These are phyloP conservation scores for Parasitella parasitica DNA, from an alignment of 371 early-diverging fungal genomes.

Conservation along the genomic window DNA sequence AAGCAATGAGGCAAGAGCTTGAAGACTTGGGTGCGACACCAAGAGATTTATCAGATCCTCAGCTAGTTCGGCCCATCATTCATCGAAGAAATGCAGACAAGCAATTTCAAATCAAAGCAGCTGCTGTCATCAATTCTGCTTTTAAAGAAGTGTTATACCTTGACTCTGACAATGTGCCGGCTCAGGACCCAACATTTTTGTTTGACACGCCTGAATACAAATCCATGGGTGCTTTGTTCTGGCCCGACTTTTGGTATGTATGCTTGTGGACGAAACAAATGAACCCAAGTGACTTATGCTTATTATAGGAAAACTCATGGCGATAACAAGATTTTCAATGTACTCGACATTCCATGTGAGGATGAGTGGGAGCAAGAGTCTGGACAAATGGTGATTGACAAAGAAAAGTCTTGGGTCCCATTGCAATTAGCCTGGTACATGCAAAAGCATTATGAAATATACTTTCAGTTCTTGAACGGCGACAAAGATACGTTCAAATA, in stretches of 20 bases:
- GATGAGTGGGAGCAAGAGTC: slow-evolving; percentile 56
- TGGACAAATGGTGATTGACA: slow-evolving; percentile 49
- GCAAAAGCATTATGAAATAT: slow-evolving; percentile 40
- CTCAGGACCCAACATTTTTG: slow-evolving; percentile 45
- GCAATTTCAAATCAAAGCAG: slow-evolving; percentile 55
- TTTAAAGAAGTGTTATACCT: slow-evolving; percentile 53
- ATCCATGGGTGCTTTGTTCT: slow-evolving; percentile 52
- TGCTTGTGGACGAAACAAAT: neutral
- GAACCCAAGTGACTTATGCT: neutral
- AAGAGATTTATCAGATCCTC: slow-evolving; percentile 29
- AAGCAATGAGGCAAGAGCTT: slow-evolving; percentile 8
- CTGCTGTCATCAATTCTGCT: slow-evolving; percentile 47
- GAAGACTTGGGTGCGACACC: slow-evolving; percentile 16
- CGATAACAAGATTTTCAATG: slow-evolving; percentile 43
- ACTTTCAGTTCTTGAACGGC: slow-evolving; percentile 48
- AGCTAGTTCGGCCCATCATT: slow-evolving; percentile 29
- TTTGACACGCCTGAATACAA: slow-evolving; percentile 46
- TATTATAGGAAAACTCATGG: slow-evolving; percentile 47
- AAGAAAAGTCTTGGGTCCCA: slow-evolving; percentile 36
- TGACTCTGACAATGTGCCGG: slow-evolving; percentile 56
- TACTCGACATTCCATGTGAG: slow-evolving; percentile 33
- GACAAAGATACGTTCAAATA: slow-evolving; percentile 51
- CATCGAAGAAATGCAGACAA: slow-evolving; percentile 35
- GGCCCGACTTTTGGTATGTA: slow-evolving; percentile 58
- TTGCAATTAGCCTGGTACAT: slow-evolving; percentile 46